Evolutionary conservation across 1,139 yeast genomes (phyloP).

Genomic region (Spathaspora sp.): DNA sequence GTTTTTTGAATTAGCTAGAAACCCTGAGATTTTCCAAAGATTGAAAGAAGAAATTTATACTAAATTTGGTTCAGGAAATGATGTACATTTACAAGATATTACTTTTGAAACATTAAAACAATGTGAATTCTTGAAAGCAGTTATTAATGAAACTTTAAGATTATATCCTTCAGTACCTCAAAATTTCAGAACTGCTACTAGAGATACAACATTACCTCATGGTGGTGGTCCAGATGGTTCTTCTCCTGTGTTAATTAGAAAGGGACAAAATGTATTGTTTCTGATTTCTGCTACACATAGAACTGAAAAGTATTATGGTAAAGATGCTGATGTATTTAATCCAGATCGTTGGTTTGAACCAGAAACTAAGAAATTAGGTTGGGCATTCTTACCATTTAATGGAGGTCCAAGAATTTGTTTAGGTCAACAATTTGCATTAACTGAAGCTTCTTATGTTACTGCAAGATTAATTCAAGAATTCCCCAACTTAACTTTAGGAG

Average conservation of each 20-base stretch:
- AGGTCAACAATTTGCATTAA: slow-evolving; percentile 60
- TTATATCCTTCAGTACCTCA: slow-evolving; percentile 55
- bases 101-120: slow-evolving; percentile 48
- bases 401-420: slow-evolving; percentile 64
- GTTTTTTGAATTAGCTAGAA: slow-evolving; percentile 46
- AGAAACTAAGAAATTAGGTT: slow-evolving; percentile 35
- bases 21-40: slow-evolving; percentile 37
- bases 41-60: slow-evolving; percentile 38
- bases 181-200: slow-evolving; percentile 45
- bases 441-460: slow-evolving; percentile 51
- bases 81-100: slow-evolving; percentile 25
- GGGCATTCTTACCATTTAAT: slow-evolving; percentile 57
- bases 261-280: slow-evolving; percentile 42
- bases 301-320: slow-evolving; percentile 39
- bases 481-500: slow-evolving; percentile 15
- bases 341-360: slow-evolving; percentile 54
- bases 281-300: slow-evolving; percentile 45
- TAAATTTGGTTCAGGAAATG: slow-evolving; percentile 32
- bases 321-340: slow-evolving; percentile 41
- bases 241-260: slow-evolving; percentile 42
- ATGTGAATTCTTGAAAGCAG: slow-evolving; percentile 48
- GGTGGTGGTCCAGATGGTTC: slow-evolving; percentile 53
- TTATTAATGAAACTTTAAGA: slow-evolving; percentile 50
- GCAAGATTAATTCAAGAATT: slow-evolving; percentile 40
- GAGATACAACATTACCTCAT: slow-evolving; percentile 49